Conservation (phyloP, 2,329 filamentous ascomycete species). For the Colletotrichum viniferum region DNA sequence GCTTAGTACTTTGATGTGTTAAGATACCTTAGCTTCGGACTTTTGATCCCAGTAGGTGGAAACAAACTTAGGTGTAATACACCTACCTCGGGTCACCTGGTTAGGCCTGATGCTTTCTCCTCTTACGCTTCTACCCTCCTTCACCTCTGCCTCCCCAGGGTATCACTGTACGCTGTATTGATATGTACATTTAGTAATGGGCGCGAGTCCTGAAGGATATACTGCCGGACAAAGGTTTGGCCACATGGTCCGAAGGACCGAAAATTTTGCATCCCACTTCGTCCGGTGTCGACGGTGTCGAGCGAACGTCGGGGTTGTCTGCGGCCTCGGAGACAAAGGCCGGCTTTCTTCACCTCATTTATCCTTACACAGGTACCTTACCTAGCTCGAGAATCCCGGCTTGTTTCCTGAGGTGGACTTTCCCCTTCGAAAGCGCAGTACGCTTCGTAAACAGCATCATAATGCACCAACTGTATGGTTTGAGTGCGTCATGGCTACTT, state of each 20-base stretch:
- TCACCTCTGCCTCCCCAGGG: neutral
- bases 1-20: neutral
- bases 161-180: neutral
- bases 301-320: neutral
- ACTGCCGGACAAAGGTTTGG: neutral
- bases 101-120: neutral
- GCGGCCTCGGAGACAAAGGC: slow-evolving; percentile 2
- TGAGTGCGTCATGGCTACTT: neutral
- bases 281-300: neutral
- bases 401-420: neutral
- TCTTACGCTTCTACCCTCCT: neutral
- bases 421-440: neutral
- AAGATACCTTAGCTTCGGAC: neutral
- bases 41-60: neutral
- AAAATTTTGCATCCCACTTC: neutral
- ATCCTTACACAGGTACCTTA: neutral
- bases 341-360: neutral
- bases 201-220: neutral
- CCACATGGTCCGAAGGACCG: neutral
- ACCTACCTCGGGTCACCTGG: neutral
- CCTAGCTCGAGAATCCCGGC: neutral
- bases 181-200: neutral
- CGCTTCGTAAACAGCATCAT: neutral
- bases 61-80: neutral
- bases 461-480: neutral